Base-by-base conservation (phyloP, 805 yeast species). In the Yarrowia divulgata region DNA sequence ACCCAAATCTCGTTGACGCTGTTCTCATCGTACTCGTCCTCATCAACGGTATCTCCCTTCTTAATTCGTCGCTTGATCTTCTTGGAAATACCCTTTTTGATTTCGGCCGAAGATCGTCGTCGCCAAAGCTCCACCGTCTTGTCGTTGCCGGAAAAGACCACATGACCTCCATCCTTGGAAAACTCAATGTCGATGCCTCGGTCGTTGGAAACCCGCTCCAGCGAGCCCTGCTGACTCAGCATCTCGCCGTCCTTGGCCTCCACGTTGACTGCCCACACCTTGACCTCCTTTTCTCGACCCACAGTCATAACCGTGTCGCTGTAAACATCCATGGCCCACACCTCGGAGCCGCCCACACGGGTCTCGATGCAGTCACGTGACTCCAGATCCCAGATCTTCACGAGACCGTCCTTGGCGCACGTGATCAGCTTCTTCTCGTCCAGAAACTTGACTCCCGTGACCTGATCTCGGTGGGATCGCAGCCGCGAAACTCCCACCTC, bases 271-370 rank as follows among this genome's bases (percentile, higher is more conserved):
- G 79, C 78, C 98, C 98, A 95, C 9, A 93, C 83, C 76, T 91
- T 91, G 40, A 91, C 84, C 76, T 92, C 96, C 72, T 90, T 88
- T 72, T 91, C 93, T 74, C 87, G 85, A 54, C 97, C 93, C 37
- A 90, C 84, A 0, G 98, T 93, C 23, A 93, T 78, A 37, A 85
- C 80, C 67, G 81, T 77, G 10, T 78, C 76, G 54, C 81, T 80
- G 19, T 69, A 67, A 19, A 87, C 76, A 3, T 86, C 90, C 74
- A 93, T 77, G 2, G 90, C 82, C 98, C 98, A 95, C 80, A 97
- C 91, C 78, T 95, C 98, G 70, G 94, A 93, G 29, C 90, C 97
- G 0, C 98, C 97, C 71, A 93, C 87, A 77, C 93, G 98, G 1
- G 98, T 93, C 77, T 95, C 99, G 6, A 93, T 82, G 79, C 98